phyloP scores from a whole-genome alignment of 1,284 basidiomycete species.

The Fomitopsis pinicola region DNA sequence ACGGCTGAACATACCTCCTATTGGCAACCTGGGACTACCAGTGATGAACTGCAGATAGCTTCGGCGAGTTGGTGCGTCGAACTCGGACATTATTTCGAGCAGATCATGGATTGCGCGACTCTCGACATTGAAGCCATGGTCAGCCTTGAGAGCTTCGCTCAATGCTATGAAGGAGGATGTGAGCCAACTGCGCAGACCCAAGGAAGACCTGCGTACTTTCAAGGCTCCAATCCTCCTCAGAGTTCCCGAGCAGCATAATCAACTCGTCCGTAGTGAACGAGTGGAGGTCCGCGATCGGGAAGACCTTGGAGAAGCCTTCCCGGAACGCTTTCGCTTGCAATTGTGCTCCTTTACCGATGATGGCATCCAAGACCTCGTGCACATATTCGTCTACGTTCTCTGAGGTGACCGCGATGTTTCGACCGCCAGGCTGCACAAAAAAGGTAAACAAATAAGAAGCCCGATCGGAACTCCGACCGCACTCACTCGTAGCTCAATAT shows the following conservation, averaged over 20 bases:
- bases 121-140: slow-evolving; percentile 97
- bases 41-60: slow-evolving; percentile 97
- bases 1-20: slow-evolving; percentile 64
- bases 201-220: slow-evolving; percentile 62
- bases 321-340: slow-evolving; percentile 82
- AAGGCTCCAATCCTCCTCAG: slow-evolving; percentile 89
- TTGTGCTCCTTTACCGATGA: slow-evolving; percentile 73
- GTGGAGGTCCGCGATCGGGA: slow-evolving; percentile 86
- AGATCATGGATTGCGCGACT: slow-evolving; percentile 87
- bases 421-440: slow-evolving; percentile 64
- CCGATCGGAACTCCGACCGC: neutral
- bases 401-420: slow-evolving; percentile 74
- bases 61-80: slow-evolving; percentile 70
- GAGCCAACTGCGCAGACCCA: slow-evolving; percentile 4
- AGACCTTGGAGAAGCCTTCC: slow-evolving; percentile 91
- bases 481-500: slow-evolving; percentile 81
- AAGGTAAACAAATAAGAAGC: neutral
- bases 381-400: slow-evolving; percentile 91
- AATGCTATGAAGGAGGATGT: slow-evolving; percentile 54
- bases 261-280: slow-evolving; percentile 95
- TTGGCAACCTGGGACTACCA: slow-evolving; percentile 90
- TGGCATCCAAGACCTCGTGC: slow-evolving; percentile 72
- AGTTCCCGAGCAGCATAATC: slow-evolving; percentile 90
- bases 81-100: slow-evolving; percentile 83
- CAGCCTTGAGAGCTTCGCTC: slow-evolving; percentile 88